Evolutionary conservation across 73 alveolate genomes (phyloP).

Genomic region (Tetrahymena malaccensis): DNA sequence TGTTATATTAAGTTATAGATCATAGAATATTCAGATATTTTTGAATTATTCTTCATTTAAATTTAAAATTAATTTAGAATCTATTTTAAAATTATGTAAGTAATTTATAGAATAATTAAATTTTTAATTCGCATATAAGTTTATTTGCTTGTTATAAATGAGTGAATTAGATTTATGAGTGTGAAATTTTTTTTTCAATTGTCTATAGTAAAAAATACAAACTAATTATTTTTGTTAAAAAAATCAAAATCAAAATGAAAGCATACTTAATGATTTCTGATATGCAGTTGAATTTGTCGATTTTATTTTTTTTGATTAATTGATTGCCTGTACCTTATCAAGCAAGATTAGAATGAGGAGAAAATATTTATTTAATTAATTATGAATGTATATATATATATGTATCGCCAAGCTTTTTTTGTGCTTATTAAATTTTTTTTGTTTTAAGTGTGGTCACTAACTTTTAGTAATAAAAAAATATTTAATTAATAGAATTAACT

Average conservation of each 20-base stretch:
- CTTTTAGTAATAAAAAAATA: background rate
- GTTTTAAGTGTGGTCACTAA: background rate
- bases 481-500: background rate
- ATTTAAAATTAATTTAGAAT: background rate
- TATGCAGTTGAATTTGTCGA: background rate
- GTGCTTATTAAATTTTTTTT: too few relatives aligned
- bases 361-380: background rate
- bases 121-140: background rate
- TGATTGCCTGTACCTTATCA: background rate
- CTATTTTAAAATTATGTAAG: background rate
- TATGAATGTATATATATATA: too few relatives aligned
- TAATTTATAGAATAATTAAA: background rate
- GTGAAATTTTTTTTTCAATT: background rate
- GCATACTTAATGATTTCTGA: background rate
- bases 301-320: background rate
- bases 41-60: too few relatives aligned
- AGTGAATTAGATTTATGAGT: background rate
- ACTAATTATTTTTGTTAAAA: background rate
- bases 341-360: background rate
- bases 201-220: background rate
- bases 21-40: background rate
- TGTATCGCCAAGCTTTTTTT: background rate
- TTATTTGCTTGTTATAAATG: too few relatives aligned
- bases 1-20: too few relatives aligned
- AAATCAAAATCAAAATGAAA: background rate